phyloP scores from a whole-genome alignment of 2,329 filamentous ascomycete genomes.

The Thelonectria discophora region DNA sequence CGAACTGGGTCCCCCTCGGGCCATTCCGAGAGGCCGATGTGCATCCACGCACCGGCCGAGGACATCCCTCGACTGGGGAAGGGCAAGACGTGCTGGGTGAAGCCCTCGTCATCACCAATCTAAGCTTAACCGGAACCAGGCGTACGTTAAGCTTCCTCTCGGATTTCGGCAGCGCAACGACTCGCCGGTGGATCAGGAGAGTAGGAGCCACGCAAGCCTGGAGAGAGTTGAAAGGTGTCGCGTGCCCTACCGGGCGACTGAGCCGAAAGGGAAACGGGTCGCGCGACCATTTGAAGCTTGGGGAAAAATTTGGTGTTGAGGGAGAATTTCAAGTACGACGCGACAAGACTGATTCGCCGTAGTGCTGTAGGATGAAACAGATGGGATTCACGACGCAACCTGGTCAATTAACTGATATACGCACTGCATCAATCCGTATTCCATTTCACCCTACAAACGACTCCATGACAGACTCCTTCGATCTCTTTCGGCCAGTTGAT shows the following conservation, averaged over 20 bases:
- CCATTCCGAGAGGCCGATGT: background rate
- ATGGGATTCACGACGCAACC: too few relatives aligned
- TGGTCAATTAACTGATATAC: too few relatives aligned
- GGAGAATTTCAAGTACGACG: background rate
- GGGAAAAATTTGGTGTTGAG: background rate
- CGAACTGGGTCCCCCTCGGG: background rate
- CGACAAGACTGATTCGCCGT: background rate
- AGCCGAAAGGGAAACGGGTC: background rate
- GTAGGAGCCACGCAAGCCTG: slow-evolving; percentile 2
- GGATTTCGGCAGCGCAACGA: background rate
- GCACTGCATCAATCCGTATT: too few relatives aligned
- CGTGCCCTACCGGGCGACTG: too few relatives aligned
- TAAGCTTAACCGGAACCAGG: background rate
- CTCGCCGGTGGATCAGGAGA: background rate
- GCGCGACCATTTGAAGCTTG: background rate
- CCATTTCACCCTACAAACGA: too few relatives aligned
- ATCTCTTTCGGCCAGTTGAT: background rate
- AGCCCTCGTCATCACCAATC: background rate
- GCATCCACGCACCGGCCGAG: background rate
- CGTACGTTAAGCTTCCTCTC: background rate
- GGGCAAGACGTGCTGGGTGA: background rate
- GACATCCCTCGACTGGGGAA: background rate
- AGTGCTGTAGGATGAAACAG: background rate
- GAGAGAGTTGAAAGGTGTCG: too few relatives aligned
- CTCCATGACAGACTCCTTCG: background rate